A percentile compares a stretch with the other conserved stretches of the same genome.
These are phyloP conservation scores for Metarhizium sp. DNA, from an alignment of 2,329 filamentous ascomycete genomes.

Conservation along the genomic window DNA sequence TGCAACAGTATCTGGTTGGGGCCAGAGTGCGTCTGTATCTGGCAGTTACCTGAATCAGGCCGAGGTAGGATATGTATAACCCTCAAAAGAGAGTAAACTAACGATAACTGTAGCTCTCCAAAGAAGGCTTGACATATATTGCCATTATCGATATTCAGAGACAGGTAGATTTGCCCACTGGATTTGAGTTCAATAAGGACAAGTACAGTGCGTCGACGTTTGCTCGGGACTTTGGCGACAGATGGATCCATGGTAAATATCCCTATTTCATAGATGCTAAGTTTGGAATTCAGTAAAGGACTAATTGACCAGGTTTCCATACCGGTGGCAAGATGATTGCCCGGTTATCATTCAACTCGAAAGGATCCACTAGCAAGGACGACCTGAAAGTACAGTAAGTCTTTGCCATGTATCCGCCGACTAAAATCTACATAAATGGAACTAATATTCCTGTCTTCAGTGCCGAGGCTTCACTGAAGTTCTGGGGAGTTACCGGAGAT, in stretches of 20 bases:
- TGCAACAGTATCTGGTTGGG: not conserved
- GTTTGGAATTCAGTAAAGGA: not conserved
- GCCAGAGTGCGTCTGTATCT: not conserved
- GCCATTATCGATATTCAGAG: not conserved
- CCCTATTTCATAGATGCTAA: not conserved
- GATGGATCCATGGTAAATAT: conserved; percentile 1
- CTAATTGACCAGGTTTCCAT: not conserved
- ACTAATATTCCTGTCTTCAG: not conserved
- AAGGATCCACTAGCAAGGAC: not conserved
- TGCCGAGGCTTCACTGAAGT: not conserved
- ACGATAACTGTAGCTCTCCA: not conserved
- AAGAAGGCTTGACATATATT: not conserved
- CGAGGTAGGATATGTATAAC: not conserved
- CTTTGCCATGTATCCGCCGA: not conserved
- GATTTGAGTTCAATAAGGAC: not conserved
- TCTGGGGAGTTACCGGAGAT: not conserved
- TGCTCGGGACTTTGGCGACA: not conserved
- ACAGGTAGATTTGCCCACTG: not conserved
- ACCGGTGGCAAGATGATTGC: conserved; percentile 1
- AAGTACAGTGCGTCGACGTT: not conserved
- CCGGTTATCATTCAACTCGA: not conserved
- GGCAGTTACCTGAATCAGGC: conserved; percentile 2
- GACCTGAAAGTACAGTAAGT: not conserved
- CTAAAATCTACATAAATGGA: not conserved
- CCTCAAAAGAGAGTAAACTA: not conserved